Evolutionary conservation across 495 filamentous ascomycete species (phyloP).

Genomic region (Parathielavia hyrcaniae): DNA sequence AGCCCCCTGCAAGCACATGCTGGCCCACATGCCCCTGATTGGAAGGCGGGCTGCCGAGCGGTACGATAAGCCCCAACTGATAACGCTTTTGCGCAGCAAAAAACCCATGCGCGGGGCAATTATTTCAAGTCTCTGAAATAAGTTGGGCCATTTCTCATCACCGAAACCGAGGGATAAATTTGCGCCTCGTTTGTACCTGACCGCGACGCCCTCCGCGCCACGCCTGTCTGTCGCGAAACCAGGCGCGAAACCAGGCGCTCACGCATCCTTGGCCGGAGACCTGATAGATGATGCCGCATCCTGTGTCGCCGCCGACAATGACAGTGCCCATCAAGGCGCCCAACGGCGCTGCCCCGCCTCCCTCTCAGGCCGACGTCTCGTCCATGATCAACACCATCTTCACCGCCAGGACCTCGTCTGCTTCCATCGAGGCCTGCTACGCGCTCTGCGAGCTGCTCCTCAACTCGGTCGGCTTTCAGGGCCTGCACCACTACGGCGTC

Average conservation of each 20-base stretch:
- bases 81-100: not conserved
- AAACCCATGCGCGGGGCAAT: slow-evolving; percentile 3
- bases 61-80: not conserved
- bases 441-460: slow-evolving; percentile 71
- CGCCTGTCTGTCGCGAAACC: not conserved
- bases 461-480: slow-evolving; percentile 69
- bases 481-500: slow-evolving; percentile 67
- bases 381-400: slow-evolving; percentile 70
- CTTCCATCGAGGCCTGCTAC: slow-evolving; percentile 82
- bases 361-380: slow-evolving; percentile 64
- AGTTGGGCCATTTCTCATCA: not conserved
- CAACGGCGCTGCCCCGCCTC: slow-evolving; percentile 46
- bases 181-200: slow-evolving; percentile 4
- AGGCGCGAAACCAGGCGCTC: not conserved
- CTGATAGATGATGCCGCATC: slow-evolving; percentile 23
- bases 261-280: too few species aligned
- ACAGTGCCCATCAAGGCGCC: slow-evolving; percentile 33
- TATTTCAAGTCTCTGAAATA: not conserved
- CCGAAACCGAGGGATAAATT: not conserved
- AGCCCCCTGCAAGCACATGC: not conserved
- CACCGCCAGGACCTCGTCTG: slow-evolving; percentile 71
- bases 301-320: slow-evolving; percentile 24
- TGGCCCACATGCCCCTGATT: slow-evolving; percentile 10
- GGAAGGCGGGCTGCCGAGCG: not conserved
- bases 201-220: not conserved